phyloP scores from a whole-genome alignment of 2,329 filamentous ascomycete species.

The Fusarium sp. region DNA sequence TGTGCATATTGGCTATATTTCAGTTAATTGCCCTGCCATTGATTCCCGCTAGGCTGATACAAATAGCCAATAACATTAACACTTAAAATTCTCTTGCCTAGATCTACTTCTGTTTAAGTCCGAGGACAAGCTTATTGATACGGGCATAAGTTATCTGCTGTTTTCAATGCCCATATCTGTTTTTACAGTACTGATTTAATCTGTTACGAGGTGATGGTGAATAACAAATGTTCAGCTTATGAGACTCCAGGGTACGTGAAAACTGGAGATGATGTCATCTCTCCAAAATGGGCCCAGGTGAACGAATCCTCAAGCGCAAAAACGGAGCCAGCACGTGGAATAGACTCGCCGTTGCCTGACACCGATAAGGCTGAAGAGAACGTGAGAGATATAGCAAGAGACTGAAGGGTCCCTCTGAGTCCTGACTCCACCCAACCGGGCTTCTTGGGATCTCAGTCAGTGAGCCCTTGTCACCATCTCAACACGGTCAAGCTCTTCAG shows the following conservation, averaged over 20 bases:
- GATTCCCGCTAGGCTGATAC: too few relatives aligned
- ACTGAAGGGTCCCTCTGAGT: neutral
- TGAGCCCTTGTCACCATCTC: neutral
- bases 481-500: neutral
- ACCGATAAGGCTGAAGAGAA: neutral
- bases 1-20: too few relatives aligned
- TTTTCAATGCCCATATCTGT: too few relatives aligned
- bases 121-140: too few relatives aligned
- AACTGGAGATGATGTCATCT: neutral
- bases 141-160: accelerated
- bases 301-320: neutral
- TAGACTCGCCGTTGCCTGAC: neutral
- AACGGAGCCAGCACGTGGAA: neutral
- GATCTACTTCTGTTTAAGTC: neutral
- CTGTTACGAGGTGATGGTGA: too few relatives aligned
- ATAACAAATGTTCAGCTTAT: too few relatives aligned
- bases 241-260: neutral
- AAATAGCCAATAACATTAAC: accelerated
- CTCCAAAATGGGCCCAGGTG: accelerated
- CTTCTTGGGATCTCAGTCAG: neutral
- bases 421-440: neutral
- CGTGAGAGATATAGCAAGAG: neutral
- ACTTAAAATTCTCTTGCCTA: too few relatives aligned
- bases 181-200: too few relatives aligned
- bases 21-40: too few relatives aligned